Evolutionary conservation across 192 early-diverging fungal genomes (phyloP), one percentile per base, ranked within the genome.

Genomic region (Coemansia sp.): DNA sequence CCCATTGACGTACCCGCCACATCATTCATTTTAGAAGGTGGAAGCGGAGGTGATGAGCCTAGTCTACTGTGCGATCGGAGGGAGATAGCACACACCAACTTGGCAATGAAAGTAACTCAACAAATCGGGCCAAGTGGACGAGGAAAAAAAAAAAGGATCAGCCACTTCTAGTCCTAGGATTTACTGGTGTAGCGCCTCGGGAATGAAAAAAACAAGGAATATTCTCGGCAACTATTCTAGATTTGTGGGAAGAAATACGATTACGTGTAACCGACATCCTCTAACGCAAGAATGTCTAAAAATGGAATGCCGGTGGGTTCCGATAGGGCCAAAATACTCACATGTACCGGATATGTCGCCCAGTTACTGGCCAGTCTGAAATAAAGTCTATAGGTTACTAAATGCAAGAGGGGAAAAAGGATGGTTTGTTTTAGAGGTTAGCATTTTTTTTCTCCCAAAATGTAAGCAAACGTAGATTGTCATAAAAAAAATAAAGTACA

Each of bases 351-450:
- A 55, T 29, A 55, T 31, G 27, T 55, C 52, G 52, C 52, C 52
- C 31, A 31, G 52, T 55, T 55, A 55, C 52, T 31, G 52, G 12
- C 27, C 27, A 27, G 52, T 31, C 27, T 55, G n/a, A 55, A 31
- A 55, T 31, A 29, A 27, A 55, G 52, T 55, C 52, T 55, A 55
- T 13, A 55, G 52, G 52, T 55, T 55, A 55, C 52, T 12, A 55
- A 27, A 31, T 55, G 52, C 24, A 31, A 27, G 52, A 55, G 27
- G 22, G 27, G 27, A 27, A 29, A 15, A 55, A n/a, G 13, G 15
- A 15, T 7, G 27, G 52, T 31, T 55, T 55, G 52, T 29, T 13
- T 55, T 55, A 27, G 52, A 13, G 52, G 10, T 16, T 31, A 4
- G 52, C 27, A 31, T 27, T 31, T 43, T 43, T 24, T 20, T 20